A percentile compares a stretch with the other conserved stretches of the same genome.
Evolutionary conservation across 805 yeast species (phyloP).

Genomic region (Candida namnaoensis): DNA sequence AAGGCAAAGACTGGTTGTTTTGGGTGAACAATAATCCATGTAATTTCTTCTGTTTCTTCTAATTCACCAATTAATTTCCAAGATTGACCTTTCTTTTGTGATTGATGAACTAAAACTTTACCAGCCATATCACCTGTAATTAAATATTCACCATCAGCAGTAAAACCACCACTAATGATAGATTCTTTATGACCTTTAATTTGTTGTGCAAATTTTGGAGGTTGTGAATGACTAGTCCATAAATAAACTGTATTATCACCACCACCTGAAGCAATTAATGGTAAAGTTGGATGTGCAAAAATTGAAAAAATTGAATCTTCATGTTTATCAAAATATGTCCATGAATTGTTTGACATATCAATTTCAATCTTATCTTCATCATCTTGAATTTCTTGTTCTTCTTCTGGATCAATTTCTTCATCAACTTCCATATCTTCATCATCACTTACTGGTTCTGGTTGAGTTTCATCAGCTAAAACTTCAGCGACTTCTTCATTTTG

Average conservation of each 20-base stretch:
- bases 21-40: constrained; percentile 81
- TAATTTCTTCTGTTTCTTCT: constrained; percentile 86
- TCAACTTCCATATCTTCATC: constrained; percentile 27
- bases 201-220: constrained; percentile 73
- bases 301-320: constrained; percentile 79
- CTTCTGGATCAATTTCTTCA: constrained; percentile 19
- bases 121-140: constrained; percentile 97
- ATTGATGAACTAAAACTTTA: constrained; percentile 61
- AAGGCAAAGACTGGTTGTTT: constrained; percentile 75
- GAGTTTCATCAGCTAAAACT: constrained; percentile 20
- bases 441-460: constrained; percentile 19
- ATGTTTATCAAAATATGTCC: constrained; percentile 84
- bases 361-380: constrained; percentile 54
- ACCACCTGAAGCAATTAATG: constrained; percentile 87
- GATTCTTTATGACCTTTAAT: constrained; percentile 82
- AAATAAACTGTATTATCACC: constrained; percentile 85
- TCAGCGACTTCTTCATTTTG: constrained; percentile 35
- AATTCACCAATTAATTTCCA: constrained; percentile 68
- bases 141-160: constrained; percentile 70
- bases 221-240: constrained; percentile 88
- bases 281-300: constrained; percentile 77
- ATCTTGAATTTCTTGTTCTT: constrained; percentile 17
- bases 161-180: constrained; percentile 76
- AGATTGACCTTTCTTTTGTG: constrained; percentile 69
- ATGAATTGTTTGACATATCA: constrained; percentile 85